A percentile compares a stretch with the other conserved stretches of the same genome.
Conservation (phyloP, 371 early-diverging fungal genomes). For the Haplosporangium sp. region DNA sequence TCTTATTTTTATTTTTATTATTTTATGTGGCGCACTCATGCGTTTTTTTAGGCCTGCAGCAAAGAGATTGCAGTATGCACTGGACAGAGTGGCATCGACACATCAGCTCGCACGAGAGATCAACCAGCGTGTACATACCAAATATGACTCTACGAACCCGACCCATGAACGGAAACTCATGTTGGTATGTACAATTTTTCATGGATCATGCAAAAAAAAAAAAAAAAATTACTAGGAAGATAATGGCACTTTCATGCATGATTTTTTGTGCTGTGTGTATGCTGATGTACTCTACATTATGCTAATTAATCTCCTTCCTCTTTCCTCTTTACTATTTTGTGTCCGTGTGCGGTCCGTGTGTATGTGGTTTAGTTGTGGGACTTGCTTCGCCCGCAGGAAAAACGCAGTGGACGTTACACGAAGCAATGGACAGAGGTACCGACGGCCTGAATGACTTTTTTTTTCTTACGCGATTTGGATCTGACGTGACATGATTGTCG, state of each 20-base stretch:
- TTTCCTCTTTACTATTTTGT: background rate
- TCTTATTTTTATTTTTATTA: too few relatives aligned
- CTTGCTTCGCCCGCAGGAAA: slow-evolving; percentile 68
- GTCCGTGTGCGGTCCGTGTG: too few relatives aligned
- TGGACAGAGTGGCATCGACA: slow-evolving; percentile 64
- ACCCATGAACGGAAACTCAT: slow-evolving; percentile 75
- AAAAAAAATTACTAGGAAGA: too few relatives aligned
- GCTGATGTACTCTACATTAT: too few relatives aligned
- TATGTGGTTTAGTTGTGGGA: slow-evolving; percentile 83
- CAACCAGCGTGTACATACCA: slow-evolving; percentile 72
- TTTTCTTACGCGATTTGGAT: too few relatives aligned
- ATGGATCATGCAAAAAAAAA: too few relatives aligned
- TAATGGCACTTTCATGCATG: slow-evolving; percentile 1
- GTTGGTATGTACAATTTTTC: too few relatives aligned
- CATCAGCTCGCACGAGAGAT: slow-evolving; percentile 68
- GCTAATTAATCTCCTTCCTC: background rate
- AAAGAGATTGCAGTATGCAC: slow-evolving; percentile 61
- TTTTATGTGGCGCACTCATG: too few relatives aligned
- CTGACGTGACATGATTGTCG: too few relatives aligned
- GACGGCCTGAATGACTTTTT: too few relatives aligned
- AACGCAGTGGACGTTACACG: slow-evolving; percentile 61
- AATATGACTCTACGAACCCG: slow-evolving; percentile 71
- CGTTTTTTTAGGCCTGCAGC: slow-evolving; percentile 72
- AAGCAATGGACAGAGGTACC: slow-evolving; percentile 77
- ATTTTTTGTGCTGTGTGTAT: too few relatives aligned